phyloP scores from a whole-genome alignment of 805 yeast genomes.

The Kuraishia capsulata region DNA sequence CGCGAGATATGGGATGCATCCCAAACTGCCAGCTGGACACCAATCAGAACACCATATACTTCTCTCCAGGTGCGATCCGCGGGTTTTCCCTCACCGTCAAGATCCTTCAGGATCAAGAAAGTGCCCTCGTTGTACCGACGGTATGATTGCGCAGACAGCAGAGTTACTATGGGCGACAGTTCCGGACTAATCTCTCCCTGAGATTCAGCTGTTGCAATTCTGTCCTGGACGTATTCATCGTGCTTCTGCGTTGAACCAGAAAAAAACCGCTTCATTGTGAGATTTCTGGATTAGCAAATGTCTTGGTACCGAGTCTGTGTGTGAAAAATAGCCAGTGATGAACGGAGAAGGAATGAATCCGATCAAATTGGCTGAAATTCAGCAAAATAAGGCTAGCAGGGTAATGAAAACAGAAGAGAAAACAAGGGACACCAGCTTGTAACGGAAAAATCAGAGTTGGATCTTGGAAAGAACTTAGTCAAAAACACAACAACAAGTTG shows the following conservation, averaged over 20 bases:
- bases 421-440: too few relatives aligned
- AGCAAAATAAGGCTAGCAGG: too few relatives aligned
- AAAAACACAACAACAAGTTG: too few relatives aligned
- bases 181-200: constrained; percentile 25
- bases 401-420: too few relatives aligned
- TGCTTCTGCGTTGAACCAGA: not conserved
- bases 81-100: constrained; percentile 80
- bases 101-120: constrained; percentile 62
- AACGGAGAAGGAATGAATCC: not conserved
- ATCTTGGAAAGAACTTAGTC: too few relatives aligned
- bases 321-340: too few relatives aligned
- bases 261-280: constrained; percentile 1
- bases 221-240: not conserved
- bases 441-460: too few relatives aligned
- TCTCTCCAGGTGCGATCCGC: constrained; percentile 83
- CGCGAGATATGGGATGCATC: constrained; percentile 58
- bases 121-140: constrained; percentile 72
- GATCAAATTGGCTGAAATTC: not conserved
- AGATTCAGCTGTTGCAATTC: constrained; percentile 1
- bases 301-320: too few relatives aligned
- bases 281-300: not conserved
- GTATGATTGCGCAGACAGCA: constrained; percentile 65
- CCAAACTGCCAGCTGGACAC: constrained; percentile 91
- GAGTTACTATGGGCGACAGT: constrained; percentile 62
- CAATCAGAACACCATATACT: constrained; percentile 85